Evolutionary conservation across 306 rosid species (phyloP).

Genomic region (Pyrus bretschneideri): DNA sequence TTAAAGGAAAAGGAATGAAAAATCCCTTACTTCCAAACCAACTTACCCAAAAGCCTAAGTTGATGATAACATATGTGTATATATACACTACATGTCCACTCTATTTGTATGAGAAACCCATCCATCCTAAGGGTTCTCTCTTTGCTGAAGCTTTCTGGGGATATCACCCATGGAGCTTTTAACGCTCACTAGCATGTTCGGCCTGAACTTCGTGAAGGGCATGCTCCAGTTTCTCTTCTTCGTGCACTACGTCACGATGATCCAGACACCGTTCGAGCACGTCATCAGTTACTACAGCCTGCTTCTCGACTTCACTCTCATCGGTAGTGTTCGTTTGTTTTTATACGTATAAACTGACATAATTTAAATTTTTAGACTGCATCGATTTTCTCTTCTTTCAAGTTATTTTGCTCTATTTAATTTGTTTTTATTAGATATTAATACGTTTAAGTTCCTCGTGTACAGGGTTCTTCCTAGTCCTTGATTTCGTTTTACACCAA

Average conservation of each 20-base stretch:
- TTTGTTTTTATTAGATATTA: not conserved
- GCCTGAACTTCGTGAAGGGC: not conserved
- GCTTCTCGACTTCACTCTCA: not conserved
- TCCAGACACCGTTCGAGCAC: not conserved
- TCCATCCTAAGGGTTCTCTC: not conserved
- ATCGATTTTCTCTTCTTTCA: too few species aligned
- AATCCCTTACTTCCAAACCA: not conserved
- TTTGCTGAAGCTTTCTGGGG: not conserved
- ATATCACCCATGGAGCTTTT: not conserved
- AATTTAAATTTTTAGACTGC: too few species aligned
- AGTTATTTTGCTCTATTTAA: too few species aligned
- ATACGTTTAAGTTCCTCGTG: not conserved
- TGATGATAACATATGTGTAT: too few species aligned
- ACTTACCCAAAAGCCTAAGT: not conserved
- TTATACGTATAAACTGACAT: too few species aligned
- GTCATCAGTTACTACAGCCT: not conserved
- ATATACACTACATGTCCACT: not conserved
- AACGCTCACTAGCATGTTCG: not conserved
- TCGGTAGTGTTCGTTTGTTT: not conserved
- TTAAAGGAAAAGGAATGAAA: too few species aligned
- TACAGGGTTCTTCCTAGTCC: constrained; percentile 6
- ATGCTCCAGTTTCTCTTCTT: not conserved
- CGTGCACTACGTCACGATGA: not conserved
- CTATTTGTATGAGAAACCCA: too few species aligned
- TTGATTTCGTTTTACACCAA: not conserved